Conservation (phyloP, 2,329 filamentous ascomycete genomes). For the Pseudopyrenochaeta lycopersici region DNA sequence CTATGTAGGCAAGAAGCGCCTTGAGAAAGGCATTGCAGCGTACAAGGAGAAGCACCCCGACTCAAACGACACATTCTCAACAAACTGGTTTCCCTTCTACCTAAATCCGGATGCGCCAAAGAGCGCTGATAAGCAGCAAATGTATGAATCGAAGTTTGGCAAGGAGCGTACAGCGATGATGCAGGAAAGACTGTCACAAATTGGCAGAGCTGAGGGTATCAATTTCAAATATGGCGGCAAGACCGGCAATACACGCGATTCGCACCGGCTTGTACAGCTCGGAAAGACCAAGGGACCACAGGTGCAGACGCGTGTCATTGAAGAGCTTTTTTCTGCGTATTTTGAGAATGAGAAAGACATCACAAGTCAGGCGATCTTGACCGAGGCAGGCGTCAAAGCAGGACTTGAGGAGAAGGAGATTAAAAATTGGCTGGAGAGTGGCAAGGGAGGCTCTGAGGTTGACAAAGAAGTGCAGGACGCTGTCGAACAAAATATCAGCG, state of each 20-base stretch:
- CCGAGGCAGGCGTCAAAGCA: conserved; percentile 53
- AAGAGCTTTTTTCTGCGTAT: conserved; percentile 53
- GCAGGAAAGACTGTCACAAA: conserved; percentile 62
- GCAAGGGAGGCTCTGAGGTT: conserved; percentile 55
- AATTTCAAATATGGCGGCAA: conserved; percentile 75
- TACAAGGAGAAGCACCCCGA: conserved; percentile 70
- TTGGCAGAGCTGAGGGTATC: conserved; percentile 74
- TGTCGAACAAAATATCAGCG: conserved; percentile 63
- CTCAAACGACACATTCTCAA: conserved; percentile 73
- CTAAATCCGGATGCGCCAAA: conserved; percentile 73
- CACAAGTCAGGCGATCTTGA: conserved; percentile 51
- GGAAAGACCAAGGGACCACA: conserved; percentile 64
- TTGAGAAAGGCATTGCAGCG: conserved; percentile 74
- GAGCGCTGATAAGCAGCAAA: conserved; percentile 63
- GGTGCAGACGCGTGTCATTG: conserved; percentile 56
- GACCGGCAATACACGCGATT: conserved; percentile 80
- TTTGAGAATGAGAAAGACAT: conserved; percentile 61
- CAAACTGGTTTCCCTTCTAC: conserved; percentile 82
- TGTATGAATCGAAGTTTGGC: conserved; percentile 71
- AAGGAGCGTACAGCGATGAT: conserved; percentile 68
- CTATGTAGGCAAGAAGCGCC: conserved; percentile 80
- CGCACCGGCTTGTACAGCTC: conserved; percentile 76
- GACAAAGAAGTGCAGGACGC: conserved; percentile 58
- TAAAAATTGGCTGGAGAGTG: conserved; percentile 54
- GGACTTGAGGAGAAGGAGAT: conserved; percentile 55